These are phyloP conservation scores for Dictyostelium purpureum DNA, from an alignment of 78 protist species.

Conservation along the genomic window DNA sequence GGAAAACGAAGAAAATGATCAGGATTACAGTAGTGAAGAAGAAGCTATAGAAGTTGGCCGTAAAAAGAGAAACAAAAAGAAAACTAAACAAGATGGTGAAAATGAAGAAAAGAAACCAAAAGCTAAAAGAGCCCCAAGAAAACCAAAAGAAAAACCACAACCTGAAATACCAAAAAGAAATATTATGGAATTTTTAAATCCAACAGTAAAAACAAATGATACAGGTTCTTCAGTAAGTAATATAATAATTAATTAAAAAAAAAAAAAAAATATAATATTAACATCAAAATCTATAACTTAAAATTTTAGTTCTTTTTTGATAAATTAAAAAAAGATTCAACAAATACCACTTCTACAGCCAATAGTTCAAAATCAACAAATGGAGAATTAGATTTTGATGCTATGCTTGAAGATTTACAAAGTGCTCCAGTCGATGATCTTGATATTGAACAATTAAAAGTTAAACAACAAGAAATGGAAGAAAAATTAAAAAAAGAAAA, in stretches of 20 bases:
- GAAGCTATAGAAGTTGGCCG: conserved; percentile 32
- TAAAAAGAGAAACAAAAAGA: background rate
- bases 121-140: background rate
- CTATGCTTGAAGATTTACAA: conserved; percentile 15
- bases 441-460: conserved; percentile 15
- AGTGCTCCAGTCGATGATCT: background rate
- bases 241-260: background rate
- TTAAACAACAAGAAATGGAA: background rate
- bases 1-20: background rate
- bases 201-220: background rate
- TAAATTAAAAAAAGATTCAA: background rate
- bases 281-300: too few relatives aligned
- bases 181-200: conserved; percentile 33
- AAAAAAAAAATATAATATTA: background rate
- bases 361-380: conserved; percentile 1
- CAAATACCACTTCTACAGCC: background rate
- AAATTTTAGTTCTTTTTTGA: background rate
- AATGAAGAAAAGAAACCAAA: background rate
- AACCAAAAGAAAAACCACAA: conserved; percentile 5
- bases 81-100: background rate
- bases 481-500: background rate
- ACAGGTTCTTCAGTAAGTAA: background rate
- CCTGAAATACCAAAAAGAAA: background rate
- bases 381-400: conserved; percentile 20
- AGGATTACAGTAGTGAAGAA: background rate